phyloP scores from a whole-genome alignment of 139 green algal genomes.

The Mesotaenium endlicherianum region DNA sequence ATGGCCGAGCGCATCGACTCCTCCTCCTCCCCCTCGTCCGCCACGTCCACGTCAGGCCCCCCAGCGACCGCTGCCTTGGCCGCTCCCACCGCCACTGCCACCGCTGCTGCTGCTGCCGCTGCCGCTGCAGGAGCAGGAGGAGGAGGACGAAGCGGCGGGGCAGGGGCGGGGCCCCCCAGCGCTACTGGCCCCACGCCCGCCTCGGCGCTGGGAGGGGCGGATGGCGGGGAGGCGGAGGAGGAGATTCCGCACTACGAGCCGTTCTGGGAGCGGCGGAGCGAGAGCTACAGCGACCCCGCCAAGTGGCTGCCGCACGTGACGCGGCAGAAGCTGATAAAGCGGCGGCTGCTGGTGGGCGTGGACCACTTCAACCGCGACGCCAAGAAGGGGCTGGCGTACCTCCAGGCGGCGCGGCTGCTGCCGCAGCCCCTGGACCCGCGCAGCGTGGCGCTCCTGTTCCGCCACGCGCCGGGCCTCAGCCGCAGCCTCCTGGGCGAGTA shows the following conservation, averaged over 20 bases:
- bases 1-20: constrained; percentile 40
- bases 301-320: constrained; percentile 6
- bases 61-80: too few species aligned
- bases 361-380: constrained; percentile 96
- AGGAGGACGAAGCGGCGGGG: neutral
- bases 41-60: neutral
- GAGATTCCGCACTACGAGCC: neutral
- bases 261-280: neutral
- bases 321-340: constrained; percentile 68
- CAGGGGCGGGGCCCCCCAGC: neutral
- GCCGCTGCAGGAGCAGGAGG: neutral
- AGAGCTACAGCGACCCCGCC: neutral
- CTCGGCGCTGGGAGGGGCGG: neutral
- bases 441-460: constrained; percentile 77
- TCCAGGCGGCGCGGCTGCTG: constrained; percentile 79
- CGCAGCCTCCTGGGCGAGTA: constrained; percentile 85
- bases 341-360: constrained; percentile 69
- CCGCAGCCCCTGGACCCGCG: constrained; percentile 57
- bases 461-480: constrained; percentile 78
- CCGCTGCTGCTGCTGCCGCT: neutral
- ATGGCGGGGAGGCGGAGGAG: neutral
- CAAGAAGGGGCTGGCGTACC: constrained; percentile 91
- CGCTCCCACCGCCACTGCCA: neutral
- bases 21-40: neutral
- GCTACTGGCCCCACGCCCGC: neutral